Base-by-base conservation (phyloP, 225 moss, liverwort and hornwort species). In the Sphagnum tenellum region DNA sequence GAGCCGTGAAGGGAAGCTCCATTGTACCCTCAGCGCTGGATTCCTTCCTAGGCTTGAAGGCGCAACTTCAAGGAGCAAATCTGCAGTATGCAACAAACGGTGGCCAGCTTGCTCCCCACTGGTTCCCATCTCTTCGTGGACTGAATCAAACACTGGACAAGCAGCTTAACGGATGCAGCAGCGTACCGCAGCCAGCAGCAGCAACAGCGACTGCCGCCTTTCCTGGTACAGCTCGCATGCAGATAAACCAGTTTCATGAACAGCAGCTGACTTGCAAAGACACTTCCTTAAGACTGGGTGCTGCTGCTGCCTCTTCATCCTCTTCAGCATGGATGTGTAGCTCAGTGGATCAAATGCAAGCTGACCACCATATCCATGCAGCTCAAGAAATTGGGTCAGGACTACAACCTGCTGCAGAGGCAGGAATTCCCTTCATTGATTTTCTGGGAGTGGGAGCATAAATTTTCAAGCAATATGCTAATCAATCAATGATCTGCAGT, bases 381-480 rank as follows among this genome's bases (percentile, higher is more conserved):
- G 68, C 71, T 10, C 68, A 73, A 7, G 72, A 80, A 9, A 60
- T 74, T 49, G 80, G 85, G 64, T 68, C 78, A 29, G 29, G 29
- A 29, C 29, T 29, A 29, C 29, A 29, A 29, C 29, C 29, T 29
- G 29, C 29, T 29, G 29, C 29, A 29, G 29, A 29, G 29, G 29
- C 29, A 29, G 59, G 56, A 0, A 76, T 85, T 60, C 71, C 66
- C 44, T 96, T 98, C 79, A 83, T 85, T 57, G 89, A 87, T 75
- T 96, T 96, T 72, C 79, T 96, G 45, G 92, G 95, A 65, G 81
- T 94, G 63, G 90, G 94, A 66, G 88, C 64, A 29, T 29, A 29
- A 29, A 29, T 29, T 29, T 29, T 29, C 29, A 29, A 29, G 29
- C 29, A 29, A 29, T 29, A 29, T 29, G 29, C 29, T 1, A 29